Base-by-base conservation (phyloP, 2,329 filamentous ascomycete species). In the Colletotrichum aenigma region DNA sequence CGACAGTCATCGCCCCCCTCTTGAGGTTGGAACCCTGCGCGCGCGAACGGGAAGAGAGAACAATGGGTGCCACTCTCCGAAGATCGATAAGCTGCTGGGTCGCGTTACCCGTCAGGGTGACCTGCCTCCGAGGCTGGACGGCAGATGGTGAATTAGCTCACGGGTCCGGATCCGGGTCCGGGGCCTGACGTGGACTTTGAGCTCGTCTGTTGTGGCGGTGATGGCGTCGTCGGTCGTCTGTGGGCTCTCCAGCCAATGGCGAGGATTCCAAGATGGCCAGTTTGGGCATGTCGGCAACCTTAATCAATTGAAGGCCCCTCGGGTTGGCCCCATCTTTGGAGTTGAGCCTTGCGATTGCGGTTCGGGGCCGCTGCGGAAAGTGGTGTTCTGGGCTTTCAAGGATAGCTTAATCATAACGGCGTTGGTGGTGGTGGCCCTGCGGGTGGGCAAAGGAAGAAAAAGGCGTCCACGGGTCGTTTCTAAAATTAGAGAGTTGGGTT, bases 401-500 rank as follows among this genome's bases (percentile, higher is more conserved):
- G 18, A 28, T 66, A 52, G 36, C 24, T 48, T 28, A 52, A 13
- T 32, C 26, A 61, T 34, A n/a, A 5, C 21, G 34, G 30, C 30
- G 26, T 66, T 30, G 48, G 65, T 30, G 56, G 52, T 26, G 52
- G 70, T n/a, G 64, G 28, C 43, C 43, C 43, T 62, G 55, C 16
- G 62, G 52, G 24, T 30, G 21, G 56, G 38, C 9, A 26, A 18
- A 24, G 58, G 58, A 36, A 24, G 21, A 21, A 52, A 36, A 56
- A 61, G 18, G 62, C 24, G 15, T 28, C 28, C 36, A 38, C 36
- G 30, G 26, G 58, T 32, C n/a, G 30, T n/a, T 75, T 73, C 69
- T 73, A 75, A 75, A 65, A 58, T 75, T 73, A 73, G 70, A 68
- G 38, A 52, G 34, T 68, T 34, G 24, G 64, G 70, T 70, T 48